Evolutionary conservation across 1,284 basidiomycete species (phyloP), one percentile per base, ranked within the genome.

Genomic region (Volvariella volvacea): DNA sequence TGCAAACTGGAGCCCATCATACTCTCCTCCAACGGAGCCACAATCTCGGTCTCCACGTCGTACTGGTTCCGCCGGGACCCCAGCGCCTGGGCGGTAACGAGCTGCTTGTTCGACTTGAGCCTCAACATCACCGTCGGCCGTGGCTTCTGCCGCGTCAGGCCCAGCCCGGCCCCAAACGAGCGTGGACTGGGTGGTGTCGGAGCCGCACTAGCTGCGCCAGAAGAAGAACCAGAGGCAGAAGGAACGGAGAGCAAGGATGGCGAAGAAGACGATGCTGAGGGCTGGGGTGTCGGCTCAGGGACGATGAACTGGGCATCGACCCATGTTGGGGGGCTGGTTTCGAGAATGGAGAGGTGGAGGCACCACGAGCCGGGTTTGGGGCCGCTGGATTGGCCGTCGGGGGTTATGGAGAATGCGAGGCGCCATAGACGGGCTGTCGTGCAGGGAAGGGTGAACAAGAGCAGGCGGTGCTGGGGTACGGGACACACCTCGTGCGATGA

Each of bases 401-500:
- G 51, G 2, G 66, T 60, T 2, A 78, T 66, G 30, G 68, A 61
- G 53, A 85, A 84, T 0, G 59, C 57, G 4, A 87, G 59, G 3
- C 64, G 59, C 80, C 82, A 87, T 62, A 87, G 70, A 6, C 83
- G 71, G 31, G 76, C 82, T 83, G 52, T 9, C 28, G 41, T 39
- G 31, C 1, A 39, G n/a, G 32, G 19, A 31, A 49, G 39, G 38
- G 16, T 22, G 8, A 17, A 17, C 22, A 45, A 39, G 16, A 28
- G 42, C 22, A 16, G 32, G 22, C n/a, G n/a, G 40, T 31, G 4
- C 12, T 42, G 20, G 14, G 39, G 8, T 34, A 19, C 25, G 21
- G 2, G 6, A 55, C 68, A n/a, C 51, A 81, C 84, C 77, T 68
- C 77, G 66, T 1, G 80, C 81, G 45, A 87, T 80, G 50, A 86